A percentile compares a stretch with the other conserved stretches of the same genome.
These are phyloP conservation scores for Curvularia sp. DNA, from an alignment of 2,329 filamentous ascomycete species.

Conservation along the genomic window DNA sequence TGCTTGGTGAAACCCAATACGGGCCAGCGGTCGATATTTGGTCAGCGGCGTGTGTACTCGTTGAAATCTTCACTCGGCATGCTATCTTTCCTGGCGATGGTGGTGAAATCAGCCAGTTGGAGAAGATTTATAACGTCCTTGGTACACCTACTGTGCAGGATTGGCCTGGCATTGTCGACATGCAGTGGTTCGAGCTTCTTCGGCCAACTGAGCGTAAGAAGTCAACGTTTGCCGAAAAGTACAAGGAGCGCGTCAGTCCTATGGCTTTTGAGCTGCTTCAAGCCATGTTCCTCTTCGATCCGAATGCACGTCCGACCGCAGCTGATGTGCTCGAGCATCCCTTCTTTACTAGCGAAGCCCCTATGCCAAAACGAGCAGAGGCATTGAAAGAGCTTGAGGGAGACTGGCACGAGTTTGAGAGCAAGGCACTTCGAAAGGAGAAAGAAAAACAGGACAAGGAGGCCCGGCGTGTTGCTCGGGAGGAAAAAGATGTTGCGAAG, in stretches of 20 bases:
- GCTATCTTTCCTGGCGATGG: slow-evolving; percentile 96
- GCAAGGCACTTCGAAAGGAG: slow-evolving; percentile 90
- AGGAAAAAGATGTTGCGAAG: slow-evolving; percentile 31
- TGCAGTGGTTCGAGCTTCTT: slow-evolving; percentile 96
- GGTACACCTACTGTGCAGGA: slow-evolving; percentile 84
- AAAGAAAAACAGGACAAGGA: slow-evolving; percentile 74
- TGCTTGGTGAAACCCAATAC: slow-evolving; percentile 93
- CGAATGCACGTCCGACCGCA: slow-evolving; percentile 80
- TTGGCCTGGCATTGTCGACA: slow-evolving; percentile 90
- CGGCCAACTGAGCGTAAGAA: slow-evolving; percentile 76
- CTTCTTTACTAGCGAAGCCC: slow-evolving; percentile 87
- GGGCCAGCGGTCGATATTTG: slow-evolving; percentile 96
- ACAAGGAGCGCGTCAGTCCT: slow-evolving; percentile 76
- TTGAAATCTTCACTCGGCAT: slow-evolving; percentile 93
- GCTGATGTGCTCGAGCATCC: slow-evolving; percentile 83
- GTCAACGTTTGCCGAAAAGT: slow-evolving; percentile 82
- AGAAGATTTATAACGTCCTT: slow-evolving; percentile 93
- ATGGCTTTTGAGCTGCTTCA: slow-evolving; percentile 83
- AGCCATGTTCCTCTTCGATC: slow-evolving; percentile 90
- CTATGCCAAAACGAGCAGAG: slow-evolving; percentile 74
- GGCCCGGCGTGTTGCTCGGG: slow-evolving; percentile 51
- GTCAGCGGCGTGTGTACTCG: slow-evolving; percentile 95
- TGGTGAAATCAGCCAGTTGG: slow-evolving; percentile 92
- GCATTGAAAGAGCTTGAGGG: slow-evolving; percentile 86
- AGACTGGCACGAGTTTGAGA: slow-evolving; percentile 99